Base-by-base conservation (phyloP, 768 basidiomycete species). In the Boletus tomentosulus region DNA sequence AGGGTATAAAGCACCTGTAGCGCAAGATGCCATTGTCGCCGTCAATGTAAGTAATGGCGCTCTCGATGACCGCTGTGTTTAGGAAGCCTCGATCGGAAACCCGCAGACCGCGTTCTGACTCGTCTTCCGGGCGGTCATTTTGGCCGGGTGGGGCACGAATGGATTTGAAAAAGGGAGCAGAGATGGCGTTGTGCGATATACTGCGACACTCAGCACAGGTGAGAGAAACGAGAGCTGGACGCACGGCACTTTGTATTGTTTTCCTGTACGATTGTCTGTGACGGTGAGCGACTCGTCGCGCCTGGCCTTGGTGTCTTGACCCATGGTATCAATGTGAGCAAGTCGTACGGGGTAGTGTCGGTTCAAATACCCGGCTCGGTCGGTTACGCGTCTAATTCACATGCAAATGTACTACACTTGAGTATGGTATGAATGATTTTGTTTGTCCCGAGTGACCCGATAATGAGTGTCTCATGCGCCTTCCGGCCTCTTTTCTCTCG, bases 31-130 rank as follows among this genome's bases (percentile, higher is more conserved):
- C 92, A 37, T 81, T 86, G 19, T 93, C 89, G 45, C 93, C 93
- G 64, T 96, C 92, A 58, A 96, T 96, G 60, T 85, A 95, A 0
- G 92, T 94, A 62, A 96, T 94, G 62, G 80, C 71, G 59, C 88
- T 91, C 59, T 82, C 74, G 53, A 91, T 79, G 49, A 91, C 87
- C 44, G 89, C 88, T 6, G 89, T 92, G 58, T 92, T 91, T 67
- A 91, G 66, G 70, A 89, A 93, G 13, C 88, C 90, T 69, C 81
- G 83, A 73, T 92, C 90, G 25, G 81, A 73, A 16, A 93, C 83
- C 31, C 90, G 82, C 22, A 94, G 73, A 0, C 92, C 92, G 55
- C 85, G 88, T 70, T 86, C 80, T 0, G 88, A 86, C 73, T 92
- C 89, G 68, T 92, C 86, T 77, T 93, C 90, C 55, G 82, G 80